Base-by-base conservation (phyloP, 805 yeast genomes). In the Lipomyces kockii region DNA sequence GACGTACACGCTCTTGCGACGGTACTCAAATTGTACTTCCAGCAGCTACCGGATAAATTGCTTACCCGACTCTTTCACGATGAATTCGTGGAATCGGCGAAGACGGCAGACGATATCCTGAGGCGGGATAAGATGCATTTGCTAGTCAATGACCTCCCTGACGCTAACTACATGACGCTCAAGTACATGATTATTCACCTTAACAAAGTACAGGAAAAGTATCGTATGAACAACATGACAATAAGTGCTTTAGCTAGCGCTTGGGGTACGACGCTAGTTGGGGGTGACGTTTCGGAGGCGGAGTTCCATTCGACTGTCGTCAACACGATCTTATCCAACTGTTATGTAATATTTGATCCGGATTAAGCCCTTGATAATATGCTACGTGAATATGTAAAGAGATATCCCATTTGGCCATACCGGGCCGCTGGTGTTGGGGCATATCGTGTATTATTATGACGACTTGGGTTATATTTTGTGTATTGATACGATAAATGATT, bases 191-290 rank as follows among this genome's bases (percentile, higher is more conserved):
- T 93, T 1, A 91, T 94, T 83, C 99, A 95, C 78, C 84, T 95
- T 69, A 87, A 89, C 69, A 85, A 89, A 64, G 88, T 95, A 14
- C 86, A 89, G 51, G 83, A 84, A 35, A 82, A 87, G 64, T 88
- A 87, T 74, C 82, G 83, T 25, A 73, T 79, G 46, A 92, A 92
- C 76, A 84, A 95, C 76, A 95, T 95, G 99, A 87, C 87, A 58
- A 83, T 88, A 66, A 88, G 89, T 74, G 89, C 90, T 67, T 78
- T 95, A 73, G 91, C 97, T 58, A 91, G 91, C 52, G 92, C 94
- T 51, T 95, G 99, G 99, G 97, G 98, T 0, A 97, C 97, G 22
- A 90, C 91, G 1, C 79, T 95, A 62, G 83, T 95, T 77, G 85
- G 88, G 22, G 86, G 86, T 73, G 86, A 85, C 65, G 84, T 85